Base-by-base conservation (phyloP, 495 filamentous ascomycete genomes). In the Penicillium flavigenum region DNA sequence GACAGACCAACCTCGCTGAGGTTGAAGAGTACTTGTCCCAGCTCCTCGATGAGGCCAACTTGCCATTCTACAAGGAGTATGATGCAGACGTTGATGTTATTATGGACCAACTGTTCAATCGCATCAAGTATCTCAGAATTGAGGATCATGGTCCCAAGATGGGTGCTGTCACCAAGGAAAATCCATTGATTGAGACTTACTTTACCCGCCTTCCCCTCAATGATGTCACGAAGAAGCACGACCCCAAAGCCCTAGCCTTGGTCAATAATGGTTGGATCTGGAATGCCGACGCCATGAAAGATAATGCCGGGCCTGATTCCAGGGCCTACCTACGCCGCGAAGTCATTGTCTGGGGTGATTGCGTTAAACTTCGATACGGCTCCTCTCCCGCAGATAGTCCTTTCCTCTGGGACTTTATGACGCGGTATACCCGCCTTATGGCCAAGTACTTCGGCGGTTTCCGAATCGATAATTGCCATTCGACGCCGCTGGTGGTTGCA, bases 231-330 rank as follows among this genome's bases (percentile, higher is more conserved):
- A 81, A 82, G 58, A 87, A 89, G 69, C 86, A 96, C 65, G 84
- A 85, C 43, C 77, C 84, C 2, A 88, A 88, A 55, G 85, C 88
- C 47, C 75, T 98, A 34, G 90, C 90, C 4, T 73, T 99, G 17
- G 92, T 87, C 31, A 97, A 96, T 73, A 99, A 99, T 67, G 95
- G 95, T 56, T 99, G 95, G 95, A 91, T 98, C 19, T 99, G 95
- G 95, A 91, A 90, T 59, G 92, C 94, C 14, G 91, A 96, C 67
- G 92, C 91, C 0, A 82, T 98, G 73, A 84, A 88, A 24, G 95
- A 99, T 71, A 93, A 96, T 68, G 95, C 95, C 17, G 95, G 95
- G 0, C 87, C 90, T 1, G 72, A 88, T 41, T 97, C 93, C 2
- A 87, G 86, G 41, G 90, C 93, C 36, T 99, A 99, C 64, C 81